Percentiles rank a stretch among this genome's conserved stretches.
Conservation (phyloP, 495 filamentous ascomycete species). For the Penicillium alfredii region DNA sequence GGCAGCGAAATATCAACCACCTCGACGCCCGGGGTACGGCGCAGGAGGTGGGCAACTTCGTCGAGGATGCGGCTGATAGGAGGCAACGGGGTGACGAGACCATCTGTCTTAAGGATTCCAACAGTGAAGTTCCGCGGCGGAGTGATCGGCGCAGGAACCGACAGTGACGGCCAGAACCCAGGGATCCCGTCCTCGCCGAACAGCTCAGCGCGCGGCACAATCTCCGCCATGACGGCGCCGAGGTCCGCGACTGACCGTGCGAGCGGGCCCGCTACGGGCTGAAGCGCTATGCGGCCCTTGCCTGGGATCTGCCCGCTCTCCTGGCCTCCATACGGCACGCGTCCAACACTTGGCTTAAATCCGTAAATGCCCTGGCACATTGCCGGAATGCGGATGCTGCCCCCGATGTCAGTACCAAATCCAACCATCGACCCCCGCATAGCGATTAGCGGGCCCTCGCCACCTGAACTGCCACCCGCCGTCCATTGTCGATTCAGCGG, state of each 20-base stretch:
- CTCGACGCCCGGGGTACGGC: conserved; percentile 38
- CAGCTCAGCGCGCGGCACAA: conserved; percentile 40
- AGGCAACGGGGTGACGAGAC: conserved; percentile 51
- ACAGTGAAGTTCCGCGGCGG: conserved; percentile 37
- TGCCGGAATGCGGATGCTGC: conserved; percentile 55
- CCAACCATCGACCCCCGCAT: conserved; percentile 58
- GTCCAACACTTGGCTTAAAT: conserved; percentile 52
- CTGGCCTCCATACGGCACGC: conserved; percentile 50
- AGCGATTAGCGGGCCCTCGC: conserved; percentile 60
- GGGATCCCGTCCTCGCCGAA: conserved; percentile 48
- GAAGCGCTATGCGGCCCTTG: conserved; percentile 36
- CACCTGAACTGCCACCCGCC: conserved; percentile 58
- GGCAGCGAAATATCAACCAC: conserved; percentile 50
- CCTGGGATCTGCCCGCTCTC: conserved; percentile 36
- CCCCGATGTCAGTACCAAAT: conserved; percentile 63
- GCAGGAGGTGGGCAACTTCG: conserved; percentile 43
- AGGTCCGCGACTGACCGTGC: conserved; percentile 41
- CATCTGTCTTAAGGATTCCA: conserved; percentile 53
- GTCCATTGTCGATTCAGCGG: conserved; percentile 53
- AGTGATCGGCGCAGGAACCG: conserved; percentile 6
- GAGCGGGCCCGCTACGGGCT: conserved; percentile 47
- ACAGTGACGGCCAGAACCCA: conserved; percentile 41
- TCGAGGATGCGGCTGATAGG: conserved; percentile 49
- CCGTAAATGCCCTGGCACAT: conserved; percentile 54
- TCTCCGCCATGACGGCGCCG: conserved; percentile 44